Evolutionary conservation across 345 rosid species (phyloP), one percentile per base, ranked within the genome.

Genomic region (Turnera subulata): DNA sequence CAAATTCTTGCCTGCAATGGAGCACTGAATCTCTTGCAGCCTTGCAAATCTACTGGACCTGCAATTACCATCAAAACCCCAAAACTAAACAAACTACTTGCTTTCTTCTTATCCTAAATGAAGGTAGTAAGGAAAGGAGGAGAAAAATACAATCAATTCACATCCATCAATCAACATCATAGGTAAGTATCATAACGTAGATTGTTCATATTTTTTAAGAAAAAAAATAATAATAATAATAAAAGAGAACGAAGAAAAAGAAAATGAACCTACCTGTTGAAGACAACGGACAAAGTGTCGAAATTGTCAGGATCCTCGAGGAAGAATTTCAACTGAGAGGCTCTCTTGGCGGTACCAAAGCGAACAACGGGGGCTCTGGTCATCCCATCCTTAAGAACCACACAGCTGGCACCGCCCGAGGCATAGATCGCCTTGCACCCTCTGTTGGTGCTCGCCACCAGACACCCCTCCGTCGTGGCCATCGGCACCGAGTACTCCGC

Each of bases 381-480:
- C 97, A 90, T 87, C 12, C 84, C 92, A 59, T 90, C 97, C 56
- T 56, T 82, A 46, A 83, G 58, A 66, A 87, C 26, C 9, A 79
- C 71, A 55, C 84, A 72, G 13, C 67, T 73, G 1, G 89, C 97
- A 3, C 99, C 99, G 14, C 97, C 94, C 0, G 94, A 87, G 35
- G 61, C 50, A 29, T 72, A 66, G 55, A 93, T 89, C 15, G 94
- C 96, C 60, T 87, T 93, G 50, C 97, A 93, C 11, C 99, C 99
- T 66, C 99, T 76, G 59, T 93, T 93, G 7, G 96, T 67, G 51
- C 99, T 93, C 10, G 99, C 99, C 18, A 87, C 89, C 72, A 93
- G 62, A 62, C 97, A 89, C 0, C 99, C 99, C 69, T 93, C 99
- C 0, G 99, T 93, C 4, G 99, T 93, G 4, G 97, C 97, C 99